These are phyloP conservation scores for Phytophthora podocarpi DNA, from an alignment of 352 stramenopile genomes.

Conservation along the genomic window DNA sequence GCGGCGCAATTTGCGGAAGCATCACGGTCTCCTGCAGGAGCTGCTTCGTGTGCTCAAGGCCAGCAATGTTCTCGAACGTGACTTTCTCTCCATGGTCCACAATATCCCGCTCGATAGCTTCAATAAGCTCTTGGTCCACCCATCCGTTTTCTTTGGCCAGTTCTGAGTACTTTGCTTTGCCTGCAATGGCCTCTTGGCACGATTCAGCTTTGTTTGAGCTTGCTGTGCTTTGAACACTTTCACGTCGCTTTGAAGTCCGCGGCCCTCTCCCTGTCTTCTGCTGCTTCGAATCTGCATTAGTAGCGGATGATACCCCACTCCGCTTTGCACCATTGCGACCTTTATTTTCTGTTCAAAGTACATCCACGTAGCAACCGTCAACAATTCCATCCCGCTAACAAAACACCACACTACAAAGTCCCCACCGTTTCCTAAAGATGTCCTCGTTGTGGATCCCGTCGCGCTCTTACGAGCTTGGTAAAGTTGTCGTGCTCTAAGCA, in stretches of 20 bases:
- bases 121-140: slow-evolving; percentile 83
- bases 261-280: slow-evolving; percentile 16
- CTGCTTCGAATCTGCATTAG: slow-evolving; percentile 17
- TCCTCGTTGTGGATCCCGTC: slow-evolving; percentile 1
- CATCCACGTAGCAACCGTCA: neutral
- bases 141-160: slow-evolving; percentile 72
- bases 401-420: neutral
- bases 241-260: slow-evolving; percentile 24
- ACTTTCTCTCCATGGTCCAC: slow-evolving; percentile 74
- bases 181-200: slow-evolving; percentile 40
- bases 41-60: slow-evolving; percentile 83
- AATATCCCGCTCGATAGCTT: slow-evolving; percentile 89
- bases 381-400: neutral
- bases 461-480: slow-evolving; percentile 17
- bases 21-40: slow-evolving; percentile 86
- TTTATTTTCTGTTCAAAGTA: slow-evolving; percentile 19
- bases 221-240: slow-evolving; percentile 39
- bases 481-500: slow-evolving; percentile 23
- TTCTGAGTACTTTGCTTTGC: slow-evolving; percentile 81
- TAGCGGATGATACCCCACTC: slow-evolving; percentile 1
- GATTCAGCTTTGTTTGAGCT: slow-evolving; percentile 29
- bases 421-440: slow-evolving; percentile 16
- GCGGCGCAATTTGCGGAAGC: slow-evolving; percentile 82
- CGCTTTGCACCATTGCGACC: slow-evolving; percentile 24
- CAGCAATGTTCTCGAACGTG: slow-evolving; percentile 80